phyloP scores from a whole-genome alignment of 208 protist species.

The Acanthamoeba quina region DNA sequence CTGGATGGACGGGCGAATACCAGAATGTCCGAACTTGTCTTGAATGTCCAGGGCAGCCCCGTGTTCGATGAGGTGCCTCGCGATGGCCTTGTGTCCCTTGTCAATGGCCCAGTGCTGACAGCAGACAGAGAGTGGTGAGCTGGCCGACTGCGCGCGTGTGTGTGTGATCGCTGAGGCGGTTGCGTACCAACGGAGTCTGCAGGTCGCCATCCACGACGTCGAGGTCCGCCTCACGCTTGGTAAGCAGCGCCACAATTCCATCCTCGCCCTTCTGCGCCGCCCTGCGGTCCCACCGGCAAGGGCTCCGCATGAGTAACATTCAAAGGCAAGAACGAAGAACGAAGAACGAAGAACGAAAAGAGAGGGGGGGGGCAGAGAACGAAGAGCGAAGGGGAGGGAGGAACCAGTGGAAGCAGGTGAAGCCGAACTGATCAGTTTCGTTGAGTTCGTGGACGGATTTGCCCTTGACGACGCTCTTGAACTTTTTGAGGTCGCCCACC shows the following conservation, averaged over 20 bases:
- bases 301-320: not conserved
- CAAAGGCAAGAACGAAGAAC: not conserved
- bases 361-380: not conserved
- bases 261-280: constrained; percentile 19
- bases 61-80: not conserved
- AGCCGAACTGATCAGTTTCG: not conserved
- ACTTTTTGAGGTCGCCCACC: constrained; percentile 7
- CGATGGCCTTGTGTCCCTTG: constrained; percentile 25
- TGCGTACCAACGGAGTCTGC: not conserved
- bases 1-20: not conserved
- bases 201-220: constrained; percentile 28
- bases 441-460: not conserved
- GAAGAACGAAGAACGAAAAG: not conserved
- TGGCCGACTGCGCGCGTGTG: not conserved
- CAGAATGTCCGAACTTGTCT: constrained; percentile 10
- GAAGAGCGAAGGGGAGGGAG: not conserved
- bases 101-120: constrained; percentile 2
- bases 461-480: not conserved
- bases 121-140: not conserved
- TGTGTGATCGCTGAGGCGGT: not conserved
- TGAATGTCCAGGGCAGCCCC: not conserved
- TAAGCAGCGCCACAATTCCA: not conserved
- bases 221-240: not conserved
- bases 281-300: not conserved
- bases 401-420: constrained; percentile 24